These are phyloP conservation scores for Lanmaoa pseudosensibilis DNA, from an alignment of 768 basidiomycete genomes.

Conservation along the genomic window DNA sequence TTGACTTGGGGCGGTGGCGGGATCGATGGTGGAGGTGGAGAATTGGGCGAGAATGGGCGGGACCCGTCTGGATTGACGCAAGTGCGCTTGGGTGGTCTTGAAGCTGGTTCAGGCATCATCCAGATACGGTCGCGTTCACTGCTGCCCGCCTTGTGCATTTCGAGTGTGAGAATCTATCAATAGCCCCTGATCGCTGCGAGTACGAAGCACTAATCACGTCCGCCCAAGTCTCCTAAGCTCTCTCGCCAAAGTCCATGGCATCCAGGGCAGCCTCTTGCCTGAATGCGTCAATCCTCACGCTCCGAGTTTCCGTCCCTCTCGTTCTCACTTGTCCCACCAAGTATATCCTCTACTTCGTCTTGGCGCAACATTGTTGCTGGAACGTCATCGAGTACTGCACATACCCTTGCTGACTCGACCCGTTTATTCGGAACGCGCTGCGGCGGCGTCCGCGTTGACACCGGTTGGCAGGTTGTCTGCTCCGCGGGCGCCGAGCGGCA, in stretches of 20 bases:
- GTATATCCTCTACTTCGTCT: conserved; percentile 27
- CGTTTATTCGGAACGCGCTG: not conserved
- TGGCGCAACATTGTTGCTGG: not conserved
- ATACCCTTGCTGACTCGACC: not conserved
- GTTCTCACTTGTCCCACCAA: conserved; percentile 9
- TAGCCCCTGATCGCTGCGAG: not conserved
- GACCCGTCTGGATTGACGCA: not conserved
- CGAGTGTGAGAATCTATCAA: conserved; percentile 5
- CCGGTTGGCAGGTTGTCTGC: not conserved
- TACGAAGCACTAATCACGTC: not conserved
- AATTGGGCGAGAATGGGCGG: not conserved
- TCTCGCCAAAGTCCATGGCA: not conserved
- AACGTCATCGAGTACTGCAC: not conserved
- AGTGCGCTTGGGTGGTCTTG: conserved; percentile 19
- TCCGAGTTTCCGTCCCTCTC: conserved; percentile 24
- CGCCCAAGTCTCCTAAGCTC: not conserved
- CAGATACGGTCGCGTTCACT: not conserved
- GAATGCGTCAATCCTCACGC: conserved; percentile 23
- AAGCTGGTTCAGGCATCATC: not conserved
- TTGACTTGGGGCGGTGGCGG: conserved; percentile 14
- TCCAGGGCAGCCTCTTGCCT: conserved; percentile 28
- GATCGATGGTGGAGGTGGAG: not conserved
- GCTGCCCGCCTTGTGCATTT: too few species aligned
- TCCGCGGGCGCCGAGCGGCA: not conserved
- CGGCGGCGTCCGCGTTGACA: not conserved